These are phyloP conservation scores for Hymenotorrendiella dingleyae DNA, from an alignment of 2,329 filamentous ascomycete species.

Conservation along the genomic window DNA sequence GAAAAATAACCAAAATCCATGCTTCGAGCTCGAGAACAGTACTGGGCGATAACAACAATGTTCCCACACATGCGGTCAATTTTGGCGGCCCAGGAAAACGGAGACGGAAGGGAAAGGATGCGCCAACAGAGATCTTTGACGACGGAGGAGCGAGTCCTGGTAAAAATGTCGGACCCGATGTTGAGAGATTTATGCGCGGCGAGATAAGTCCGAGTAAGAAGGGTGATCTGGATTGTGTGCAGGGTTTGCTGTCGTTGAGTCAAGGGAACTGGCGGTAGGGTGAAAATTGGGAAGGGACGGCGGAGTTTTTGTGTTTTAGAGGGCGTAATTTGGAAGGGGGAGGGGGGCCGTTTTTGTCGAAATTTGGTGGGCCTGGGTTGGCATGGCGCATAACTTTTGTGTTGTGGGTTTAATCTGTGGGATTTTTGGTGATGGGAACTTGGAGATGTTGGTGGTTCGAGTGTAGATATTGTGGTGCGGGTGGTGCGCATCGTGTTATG, in stretches of 20 bases:
- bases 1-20: constrained; percentile 17
- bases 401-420: background rate
- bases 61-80: constrained; percentile 21
- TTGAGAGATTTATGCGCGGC: constrained; percentile 67
- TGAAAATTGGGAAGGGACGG: background rate
- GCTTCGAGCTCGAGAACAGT: constrained; percentile 14
- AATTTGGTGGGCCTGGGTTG: no score
- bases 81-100: constrained; percentile 19
- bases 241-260: constrained; percentile 80
- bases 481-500: constrained; percentile 6
- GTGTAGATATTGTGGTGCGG: constrained; percentile 11
- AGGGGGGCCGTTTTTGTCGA: background rate
- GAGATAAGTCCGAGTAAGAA: constrained; percentile 64
- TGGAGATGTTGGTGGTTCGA: constrained; percentile 6
- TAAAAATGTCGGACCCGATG: constrained; percentile 47
- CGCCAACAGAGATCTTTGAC: constrained; percentile 46
- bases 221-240: constrained; percentile 81
- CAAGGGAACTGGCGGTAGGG: constrained; percentile 75
- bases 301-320: background rate
- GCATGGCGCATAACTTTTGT: no score
- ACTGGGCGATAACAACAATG: constrained; percentile 24
- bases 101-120: constrained; percentile 18
- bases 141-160: constrained; percentile 34
- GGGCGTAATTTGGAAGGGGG: background rate
- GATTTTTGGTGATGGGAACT: background rate